These are phyloP conservation scores for Trebouxia sp. DNA, from an alignment of 139 green algal genomes.

Conservation along the genomic window DNA sequence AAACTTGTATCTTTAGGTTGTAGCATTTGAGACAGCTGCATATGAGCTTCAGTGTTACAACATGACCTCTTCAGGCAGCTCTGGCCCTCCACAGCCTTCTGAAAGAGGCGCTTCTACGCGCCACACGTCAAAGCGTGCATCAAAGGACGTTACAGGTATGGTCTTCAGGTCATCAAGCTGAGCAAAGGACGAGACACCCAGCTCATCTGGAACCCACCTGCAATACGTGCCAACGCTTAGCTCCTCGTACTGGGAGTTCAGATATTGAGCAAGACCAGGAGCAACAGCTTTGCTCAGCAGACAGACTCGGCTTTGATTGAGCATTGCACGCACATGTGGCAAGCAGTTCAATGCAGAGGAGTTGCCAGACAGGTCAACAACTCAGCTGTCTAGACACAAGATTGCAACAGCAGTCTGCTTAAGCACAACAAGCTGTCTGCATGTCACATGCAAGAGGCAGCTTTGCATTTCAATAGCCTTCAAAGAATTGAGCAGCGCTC, in stretches of 20 bases:
- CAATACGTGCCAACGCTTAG: background rate
- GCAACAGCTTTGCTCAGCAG: background rate
- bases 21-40: background rate
- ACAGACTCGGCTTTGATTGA: background rate
- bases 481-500: too few relatives aligned
- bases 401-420: too few relatives aligned
- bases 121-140: conserved; percentile 55
- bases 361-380: too few relatives aligned
- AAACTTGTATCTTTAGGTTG: background rate
- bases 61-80: conserved; percentile 58
- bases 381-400: too few relatives aligned
- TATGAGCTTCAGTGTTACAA: too few relatives aligned
- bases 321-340: too few relatives aligned
- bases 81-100: conserved; percentile 50
- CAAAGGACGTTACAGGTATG: conserved; percentile 45
- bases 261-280: too few relatives aligned
- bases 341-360: too few relatives aligned
- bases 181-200: conserved; percentile 42
- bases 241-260: background rate
- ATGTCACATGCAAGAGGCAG: too few relatives aligned
- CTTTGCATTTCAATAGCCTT: too few relatives aligned
- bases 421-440: too few relatives aligned
- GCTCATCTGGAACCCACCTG: conserved; percentile 51
- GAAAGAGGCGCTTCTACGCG: conserved; percentile 44
- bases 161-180: conserved; percentile 40